Evolutionary conservation across 2,329 filamentous ascomycete genomes (phyloP).

Genomic region (Exophiala bonariae): DNA sequence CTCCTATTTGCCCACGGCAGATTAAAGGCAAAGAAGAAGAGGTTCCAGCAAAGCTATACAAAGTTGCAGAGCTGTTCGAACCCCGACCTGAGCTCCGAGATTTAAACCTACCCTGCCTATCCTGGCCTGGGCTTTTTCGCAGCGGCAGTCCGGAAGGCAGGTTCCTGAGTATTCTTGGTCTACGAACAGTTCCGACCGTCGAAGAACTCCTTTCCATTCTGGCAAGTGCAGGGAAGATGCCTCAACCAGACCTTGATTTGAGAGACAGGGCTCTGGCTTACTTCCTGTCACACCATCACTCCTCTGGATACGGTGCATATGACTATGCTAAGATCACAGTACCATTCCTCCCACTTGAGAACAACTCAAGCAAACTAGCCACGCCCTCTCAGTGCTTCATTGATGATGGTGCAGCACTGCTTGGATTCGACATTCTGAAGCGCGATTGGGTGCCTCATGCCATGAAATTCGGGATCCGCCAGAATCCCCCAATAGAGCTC

Average conservation of each 20-base stretch:
- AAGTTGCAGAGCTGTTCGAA: slow-evolving; percentile 77
- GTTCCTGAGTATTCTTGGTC: slow-evolving; percentile 72
- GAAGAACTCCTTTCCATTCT: slow-evolving; percentile 78
- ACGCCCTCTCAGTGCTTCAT: slow-evolving; percentile 77
- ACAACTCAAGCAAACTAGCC: slow-evolving; percentile 60
- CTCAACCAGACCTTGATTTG: slow-evolving; percentile 46
- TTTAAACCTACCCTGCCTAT: slow-evolving; percentile 72
- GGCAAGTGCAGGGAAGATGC: slow-evolving; percentile 57
- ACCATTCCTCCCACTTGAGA: slow-evolving; percentile 72
- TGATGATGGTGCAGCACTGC: slow-evolving; percentile 71
- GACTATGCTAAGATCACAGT: slow-evolving; percentile 57
- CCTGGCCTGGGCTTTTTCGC: slow-evolving; percentile 76
- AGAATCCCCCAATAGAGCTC: slow-evolving; percentile 74
- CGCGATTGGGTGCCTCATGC: slow-evolving; percentile 78
- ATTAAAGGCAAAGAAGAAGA: slow-evolving; percentile 53
- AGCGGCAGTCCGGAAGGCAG: slow-evolving; percentile 68
- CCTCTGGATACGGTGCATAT: slow-evolving; percentile 71
- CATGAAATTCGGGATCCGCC: slow-evolving; percentile 79
- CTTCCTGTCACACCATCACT: slow-evolving; percentile 76
- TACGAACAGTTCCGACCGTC: slow-evolving; percentile 70
- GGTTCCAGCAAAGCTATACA: slow-evolving; percentile 58
- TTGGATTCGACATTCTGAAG: slow-evolving; percentile 78
- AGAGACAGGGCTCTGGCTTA: slow-evolving; percentile 75
- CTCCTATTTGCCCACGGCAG: slow-evolving; percentile 81
- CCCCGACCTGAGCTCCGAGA: slow-evolving; percentile 69